phyloP scores from a whole-genome alignment of 139 green algal genomes.

The Tetratostichococcus sp. region DNA sequence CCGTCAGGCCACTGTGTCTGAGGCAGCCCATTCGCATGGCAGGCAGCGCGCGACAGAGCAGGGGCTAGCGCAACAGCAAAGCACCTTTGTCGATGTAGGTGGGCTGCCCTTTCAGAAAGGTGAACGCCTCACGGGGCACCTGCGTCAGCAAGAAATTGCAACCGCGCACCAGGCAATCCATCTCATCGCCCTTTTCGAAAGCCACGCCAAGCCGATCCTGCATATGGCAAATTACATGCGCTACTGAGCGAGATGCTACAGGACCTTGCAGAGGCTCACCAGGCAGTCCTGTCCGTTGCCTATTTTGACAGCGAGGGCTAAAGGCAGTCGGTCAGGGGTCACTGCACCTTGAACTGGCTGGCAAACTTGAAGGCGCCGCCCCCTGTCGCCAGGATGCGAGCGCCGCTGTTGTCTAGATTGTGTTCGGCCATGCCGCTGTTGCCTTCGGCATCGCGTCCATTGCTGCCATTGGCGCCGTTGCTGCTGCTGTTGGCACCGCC shows the following conservation, averaged over 20 bases:
- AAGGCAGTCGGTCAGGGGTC: too few species aligned
- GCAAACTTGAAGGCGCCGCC: conserved; percentile 87
- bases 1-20: too few species aligned
- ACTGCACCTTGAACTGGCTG: conserved; percentile 46
- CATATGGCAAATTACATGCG: background rate
- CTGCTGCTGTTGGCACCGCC: background rate
- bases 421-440: too few species aligned
- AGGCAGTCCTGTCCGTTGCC: too few species aligned
- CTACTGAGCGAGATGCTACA: too few species aligned
- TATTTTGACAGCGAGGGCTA: too few species aligned
- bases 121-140: conserved; percentile 94
- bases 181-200: conserved; percentile 93
- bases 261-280: too few species aligned
- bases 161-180: conserved; percentile 84
- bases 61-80: too few species aligned
- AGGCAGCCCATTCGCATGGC: too few species aligned
- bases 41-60: too few species aligned
- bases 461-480: background rate
- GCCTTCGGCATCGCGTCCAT: too few species aligned
- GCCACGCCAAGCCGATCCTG: conserved; percentile 80
- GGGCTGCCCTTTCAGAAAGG: conserved; percentile 59
- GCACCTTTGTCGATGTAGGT: background rate
- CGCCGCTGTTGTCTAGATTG: too few species aligned
- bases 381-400: conserved; percentile 55
- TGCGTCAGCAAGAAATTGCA: conserved; percentile 94